These are phyloP conservation scores for Boletus subparvulus DNA, from an alignment of 768 basidiomycete species.

Conservation along the genomic window DNA sequence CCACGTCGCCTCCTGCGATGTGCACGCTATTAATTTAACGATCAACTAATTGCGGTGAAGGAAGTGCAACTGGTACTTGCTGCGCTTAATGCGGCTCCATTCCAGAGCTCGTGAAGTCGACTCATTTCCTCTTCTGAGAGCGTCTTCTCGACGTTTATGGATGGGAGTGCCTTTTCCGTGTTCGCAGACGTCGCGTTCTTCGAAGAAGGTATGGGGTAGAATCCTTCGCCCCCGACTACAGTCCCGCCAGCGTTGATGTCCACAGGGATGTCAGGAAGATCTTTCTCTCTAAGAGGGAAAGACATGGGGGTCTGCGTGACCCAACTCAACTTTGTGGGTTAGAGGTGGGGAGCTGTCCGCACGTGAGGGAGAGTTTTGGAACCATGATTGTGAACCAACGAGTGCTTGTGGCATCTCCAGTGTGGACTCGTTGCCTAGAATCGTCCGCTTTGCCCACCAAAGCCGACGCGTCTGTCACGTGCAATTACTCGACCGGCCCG, in stretches of 20 bases:
- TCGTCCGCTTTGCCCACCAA: neutral
- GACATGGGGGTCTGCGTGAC: constrained; percentile 11
- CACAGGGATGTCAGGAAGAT: constrained; percentile 22
- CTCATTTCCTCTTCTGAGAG: constrained; percentile 20
- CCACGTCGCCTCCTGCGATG: constrained; percentile 20
- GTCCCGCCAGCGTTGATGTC: neutral
- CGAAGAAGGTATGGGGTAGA: neutral
- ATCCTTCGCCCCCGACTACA: neutral
- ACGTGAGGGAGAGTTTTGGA: neutral
- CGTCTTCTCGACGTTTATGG: constrained; percentile 17
- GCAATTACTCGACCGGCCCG: neutral
- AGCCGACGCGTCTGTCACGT: constrained; percentile 17
- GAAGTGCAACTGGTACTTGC: constrained; percentile 6
- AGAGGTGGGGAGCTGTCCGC: neutral
- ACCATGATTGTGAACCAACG: constrained; percentile 2
- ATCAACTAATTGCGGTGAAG: neutral
- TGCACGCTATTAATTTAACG: constrained; percentile 16
- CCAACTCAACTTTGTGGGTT: neutral
- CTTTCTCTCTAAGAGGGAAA: constrained; percentile 13
- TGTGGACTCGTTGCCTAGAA: constrained; percentile 6
- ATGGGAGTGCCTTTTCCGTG: constrained; percentile 13
- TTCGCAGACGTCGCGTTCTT: neutral
- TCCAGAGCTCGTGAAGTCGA: constrained; percentile 25
- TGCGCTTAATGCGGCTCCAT: constrained; percentile 24
- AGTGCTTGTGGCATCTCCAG: neutral